These are phyloP conservation scores for Porpolomopsis calyptriformis DNA, from an alignment of 768 basidiomycete genomes.

Conservation along the genomic window DNA sequence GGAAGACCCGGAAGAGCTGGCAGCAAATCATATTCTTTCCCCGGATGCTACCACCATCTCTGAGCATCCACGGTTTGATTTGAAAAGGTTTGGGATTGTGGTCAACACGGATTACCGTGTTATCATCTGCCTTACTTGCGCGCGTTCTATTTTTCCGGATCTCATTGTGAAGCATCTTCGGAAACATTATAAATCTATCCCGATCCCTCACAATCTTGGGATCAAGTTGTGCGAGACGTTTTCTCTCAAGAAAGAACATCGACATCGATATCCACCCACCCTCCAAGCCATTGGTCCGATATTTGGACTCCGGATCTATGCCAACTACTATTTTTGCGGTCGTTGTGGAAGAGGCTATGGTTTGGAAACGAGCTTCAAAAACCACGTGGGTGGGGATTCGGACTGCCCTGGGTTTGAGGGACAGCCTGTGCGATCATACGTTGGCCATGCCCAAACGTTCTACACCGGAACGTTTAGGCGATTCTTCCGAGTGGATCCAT, in stretches of 20 bases:
- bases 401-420: no score
- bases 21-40: no score
- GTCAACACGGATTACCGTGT: background rate
- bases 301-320: background rate
- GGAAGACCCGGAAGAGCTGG: no score
- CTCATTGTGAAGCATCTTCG: background rate
- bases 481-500: constrained; percentile 1
- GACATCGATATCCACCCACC: background rate
- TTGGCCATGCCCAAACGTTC: background rate
- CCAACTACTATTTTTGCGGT: background rate
- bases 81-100: background rate
- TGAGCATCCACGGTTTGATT: background rate
- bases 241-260: background rate
- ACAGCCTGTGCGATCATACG: background rate
- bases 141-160: no score
- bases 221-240: background rate
- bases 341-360: background rate
- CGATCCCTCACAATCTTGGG: background rate
- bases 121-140: background rate
- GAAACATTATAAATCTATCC: background rate
- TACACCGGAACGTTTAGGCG: background rate
- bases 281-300: background rate
- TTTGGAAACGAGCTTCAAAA: background rate
- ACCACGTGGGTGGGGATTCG: background rate
- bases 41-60: background rate